These are phyloP conservation scores for Neurospora sp. DNA, from an alignment of 2,329 filamentous ascomycete genomes.

Conservation along the genomic window DNA sequence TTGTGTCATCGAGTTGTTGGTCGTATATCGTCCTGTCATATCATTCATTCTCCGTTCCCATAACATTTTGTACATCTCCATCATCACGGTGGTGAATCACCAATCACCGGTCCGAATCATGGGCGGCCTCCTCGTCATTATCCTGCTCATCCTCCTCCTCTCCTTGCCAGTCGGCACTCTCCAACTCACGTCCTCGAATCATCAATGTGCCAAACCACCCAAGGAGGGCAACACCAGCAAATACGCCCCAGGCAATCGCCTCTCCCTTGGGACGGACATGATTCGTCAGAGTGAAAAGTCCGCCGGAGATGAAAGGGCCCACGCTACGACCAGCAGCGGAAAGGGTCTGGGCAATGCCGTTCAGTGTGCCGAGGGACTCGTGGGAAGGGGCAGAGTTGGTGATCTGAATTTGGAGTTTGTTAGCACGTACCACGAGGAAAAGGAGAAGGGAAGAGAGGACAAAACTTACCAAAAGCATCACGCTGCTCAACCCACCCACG, in stretches of 20 bases:
- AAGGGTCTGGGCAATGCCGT: slow-evolving; percentile 87
- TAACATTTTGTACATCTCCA: neutral
- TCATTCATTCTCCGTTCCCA: neutral
- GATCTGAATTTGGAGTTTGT: slow-evolving; percentile 45
- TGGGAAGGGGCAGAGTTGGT: slow-evolving; percentile 87
- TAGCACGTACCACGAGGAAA: neutral
- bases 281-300: slow-evolving; percentile 71
- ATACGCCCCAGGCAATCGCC: slow-evolving; percentile 74
- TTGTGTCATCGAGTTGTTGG: neutral
- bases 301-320: slow-evolving; percentile 80
- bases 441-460: neutral
- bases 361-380: slow-evolving; percentile 77
- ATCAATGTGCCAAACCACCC: slow-evolving; percentile 74
- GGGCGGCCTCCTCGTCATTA: slow-evolving; percentile 11
- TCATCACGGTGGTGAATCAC: neutral
- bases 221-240: slow-evolving; percentile 70
- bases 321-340: slow-evolving; percentile 82
- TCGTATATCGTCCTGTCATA: neutral
- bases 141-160: slow-evolving; percentile 24
- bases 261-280: slow-evolving; percentile 71
- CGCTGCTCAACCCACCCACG: slow-evolving; percentile 82
- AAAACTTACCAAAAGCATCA: slow-evolving; percentile 65
- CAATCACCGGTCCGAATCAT: neutral
- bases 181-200: slow-evolving; percentile 54
- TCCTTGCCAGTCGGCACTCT: slow-evolving; percentile 46